Percentiles rank a stretch among this genome's conserved stretches.
phyloP scores from a whole-genome alignment of 108 stramenopile species.

The Nitzschia putrida region DNA sequence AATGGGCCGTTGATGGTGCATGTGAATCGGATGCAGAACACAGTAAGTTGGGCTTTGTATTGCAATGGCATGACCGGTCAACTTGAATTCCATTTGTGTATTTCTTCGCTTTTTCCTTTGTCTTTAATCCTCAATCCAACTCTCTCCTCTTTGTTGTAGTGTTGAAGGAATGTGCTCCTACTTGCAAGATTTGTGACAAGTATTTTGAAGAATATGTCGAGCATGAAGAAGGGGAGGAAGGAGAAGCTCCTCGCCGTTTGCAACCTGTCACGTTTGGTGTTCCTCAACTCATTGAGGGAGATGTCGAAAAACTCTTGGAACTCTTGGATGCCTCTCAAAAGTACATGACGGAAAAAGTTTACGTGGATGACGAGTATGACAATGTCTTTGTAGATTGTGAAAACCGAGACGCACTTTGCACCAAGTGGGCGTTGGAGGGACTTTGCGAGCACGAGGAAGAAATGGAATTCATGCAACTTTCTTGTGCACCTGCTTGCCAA shows the following conservation, averaged over 20 bases:
- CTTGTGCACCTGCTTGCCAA: conserved; percentile 79
- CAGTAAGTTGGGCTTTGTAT: background rate
- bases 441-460: conserved; percentile 59
- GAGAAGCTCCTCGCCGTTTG: background rate
- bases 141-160: no score
- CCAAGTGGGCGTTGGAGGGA: conserved; percentile 58
- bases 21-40: background rate
- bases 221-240: background rate
- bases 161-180: background rate
- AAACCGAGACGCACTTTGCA: conserved; percentile 56
- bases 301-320: background rate
- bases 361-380: conserved; percentile 27
- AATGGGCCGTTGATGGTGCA: background rate
- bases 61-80: background rate
- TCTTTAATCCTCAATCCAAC: background rate
- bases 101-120: background rate
- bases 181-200: background rate
- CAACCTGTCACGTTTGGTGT: conserved; percentile 1
- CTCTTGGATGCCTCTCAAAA: conserved; percentile 39
- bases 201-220: background rate
- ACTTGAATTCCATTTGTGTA: background rate
- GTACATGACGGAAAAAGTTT: conserved; percentile 59
- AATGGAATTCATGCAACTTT: conserved; percentile 41
- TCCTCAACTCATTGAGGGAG: conserved; percentile 3
- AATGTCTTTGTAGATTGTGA: conserved; percentile 38